These are phyloP conservation scores for Claviceps sp. DNA, from an alignment of 2,329 filamentous ascomycete species.

Conservation along the genomic window DNA sequence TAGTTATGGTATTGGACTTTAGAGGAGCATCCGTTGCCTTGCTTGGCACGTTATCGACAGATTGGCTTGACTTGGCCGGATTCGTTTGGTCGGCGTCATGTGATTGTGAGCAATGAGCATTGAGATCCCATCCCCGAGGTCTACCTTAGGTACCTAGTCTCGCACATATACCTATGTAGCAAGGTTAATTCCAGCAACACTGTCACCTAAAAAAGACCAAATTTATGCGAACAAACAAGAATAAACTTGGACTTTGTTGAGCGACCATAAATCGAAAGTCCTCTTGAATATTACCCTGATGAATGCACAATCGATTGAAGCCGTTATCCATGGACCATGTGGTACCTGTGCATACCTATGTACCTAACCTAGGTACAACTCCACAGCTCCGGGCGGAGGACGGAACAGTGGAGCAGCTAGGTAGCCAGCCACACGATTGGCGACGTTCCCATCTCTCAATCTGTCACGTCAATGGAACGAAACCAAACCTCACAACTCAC, in stretches of 20 bases:
- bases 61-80: background rate
- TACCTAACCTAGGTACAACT: background rate
- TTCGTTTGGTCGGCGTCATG: background rate
- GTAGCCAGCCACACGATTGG: constrained; percentile 4
- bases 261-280: no score
- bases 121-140: background rate
- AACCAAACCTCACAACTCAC: background rate
- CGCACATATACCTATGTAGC: no score
- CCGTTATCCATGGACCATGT: no score
- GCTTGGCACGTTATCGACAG: background rate
- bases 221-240: background rate
- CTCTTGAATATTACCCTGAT: no score
- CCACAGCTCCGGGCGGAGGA: background rate
- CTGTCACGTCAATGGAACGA: constrained; percentile 7
- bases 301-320: no score
- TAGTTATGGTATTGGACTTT: background rate
- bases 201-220: background rate
- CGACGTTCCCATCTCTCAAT: constrained; percentile 9
- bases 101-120: background rate
- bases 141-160: constrained; percentile 5
- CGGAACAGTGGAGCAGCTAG: constrained; percentile 8
- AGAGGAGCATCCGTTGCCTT: background rate
- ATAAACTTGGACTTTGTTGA: background rate
- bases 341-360: no score
- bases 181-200: background rate